Percentiles rank a stretch among this genome's conserved stretches.
These are phyloP conservation scores for Leishmania mexicana DNA, from an alignment of 208 protist species.

Conservation along the genomic window DNA sequence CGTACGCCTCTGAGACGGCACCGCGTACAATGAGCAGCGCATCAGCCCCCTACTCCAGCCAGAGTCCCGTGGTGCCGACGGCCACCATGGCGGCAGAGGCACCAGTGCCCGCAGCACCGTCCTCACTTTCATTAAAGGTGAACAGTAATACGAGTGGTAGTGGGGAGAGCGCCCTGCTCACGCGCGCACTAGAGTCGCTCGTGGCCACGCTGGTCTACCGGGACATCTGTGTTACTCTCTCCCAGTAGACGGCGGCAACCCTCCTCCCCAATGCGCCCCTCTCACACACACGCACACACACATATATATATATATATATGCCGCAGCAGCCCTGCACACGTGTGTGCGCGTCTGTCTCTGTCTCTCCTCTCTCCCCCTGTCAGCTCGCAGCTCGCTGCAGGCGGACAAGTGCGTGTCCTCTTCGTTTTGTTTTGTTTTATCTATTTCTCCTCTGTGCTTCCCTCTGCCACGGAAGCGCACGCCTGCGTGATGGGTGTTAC, in stretches of 20 bases:
- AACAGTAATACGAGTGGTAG: not conserved
- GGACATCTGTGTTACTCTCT: constrained; percentile 4
- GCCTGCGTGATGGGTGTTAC: not conserved
- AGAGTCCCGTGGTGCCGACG: not conserved
- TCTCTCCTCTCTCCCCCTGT: not conserved
- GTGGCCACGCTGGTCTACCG: constrained; percentile 32
- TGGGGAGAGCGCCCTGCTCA: not conserved
- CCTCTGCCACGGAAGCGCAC: not conserved
- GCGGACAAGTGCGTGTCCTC: not conserved
- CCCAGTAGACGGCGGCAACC: not conserved
- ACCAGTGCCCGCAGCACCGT: not conserved
- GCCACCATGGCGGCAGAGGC: not conserved
- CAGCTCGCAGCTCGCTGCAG: not conserved
- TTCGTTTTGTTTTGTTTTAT: not conserved
- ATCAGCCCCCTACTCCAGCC: not conserved
- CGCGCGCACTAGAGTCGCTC: constrained; percentile 26
- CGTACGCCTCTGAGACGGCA: constrained; percentile 3
- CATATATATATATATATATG: constrained; percentile 2
- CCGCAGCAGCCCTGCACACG: too few species aligned
- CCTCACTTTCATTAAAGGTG: not conserved
- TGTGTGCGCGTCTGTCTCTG: not conserved
- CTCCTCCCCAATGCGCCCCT: not conserved
- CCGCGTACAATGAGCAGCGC: not conserved
- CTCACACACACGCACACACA: not conserved
- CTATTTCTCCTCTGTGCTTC: not conserved